Evolutionary conservation across 305 asterid species (phyloP).

Genomic region (Stenogyne calaminthoides): DNA sequence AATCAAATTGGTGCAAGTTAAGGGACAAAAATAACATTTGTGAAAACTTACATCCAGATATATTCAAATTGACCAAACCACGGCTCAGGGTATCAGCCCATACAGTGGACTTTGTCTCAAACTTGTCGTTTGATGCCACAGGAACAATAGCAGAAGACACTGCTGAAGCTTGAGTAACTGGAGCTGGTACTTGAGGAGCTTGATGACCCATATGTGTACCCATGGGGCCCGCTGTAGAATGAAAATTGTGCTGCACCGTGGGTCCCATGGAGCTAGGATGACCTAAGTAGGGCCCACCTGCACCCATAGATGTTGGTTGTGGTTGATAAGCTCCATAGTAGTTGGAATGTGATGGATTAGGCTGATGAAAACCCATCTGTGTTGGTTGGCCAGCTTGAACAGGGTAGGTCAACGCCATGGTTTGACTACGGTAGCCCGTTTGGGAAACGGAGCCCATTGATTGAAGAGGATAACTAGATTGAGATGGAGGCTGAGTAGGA

Average conservation of each 20-base stretch:
- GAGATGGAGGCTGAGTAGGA: slow-evolving; percentile 46
- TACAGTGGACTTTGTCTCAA: slow-evolving; percentile 87
- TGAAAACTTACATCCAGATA: slow-evolving; percentile 83
- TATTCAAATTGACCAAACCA: slow-evolving; percentile 88
- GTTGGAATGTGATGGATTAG: slow-evolving; percentile 50
- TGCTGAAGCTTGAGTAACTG: slow-evolving; percentile 42
- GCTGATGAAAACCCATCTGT: slow-evolving; percentile 54
- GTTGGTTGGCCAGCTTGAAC: slow-evolving; percentile 59
- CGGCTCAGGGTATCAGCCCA: slow-evolving; percentile 98
- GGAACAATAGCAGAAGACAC: slow-evolving; percentile 49
- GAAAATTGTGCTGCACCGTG: slow-evolving; percentile 39
- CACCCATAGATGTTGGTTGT: slow-evolving; percentile 44
- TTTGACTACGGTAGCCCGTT: slow-evolving; percentile 38
- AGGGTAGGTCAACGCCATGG: slow-evolving; percentile 45
- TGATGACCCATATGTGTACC: slow-evolving; percentile 50
- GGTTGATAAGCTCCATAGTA: slow-evolving; percentile 56
- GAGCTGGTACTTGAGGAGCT: slow-evolving; percentile 43
- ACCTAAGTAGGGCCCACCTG: slow-evolving; percentile 42
- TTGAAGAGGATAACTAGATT: slow-evolving; percentile 47
- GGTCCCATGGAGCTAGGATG: slow-evolving; percentile 51
- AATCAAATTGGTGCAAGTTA: neutral
- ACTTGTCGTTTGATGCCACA: slow-evolving; percentile 72
- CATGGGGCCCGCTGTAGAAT: slow-evolving; percentile 33
- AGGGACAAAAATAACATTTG: neutral
- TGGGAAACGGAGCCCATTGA: slow-evolving; percentile 38